Evolutionary conservation across 306 rosid genomes (phyloP), one percentile per base, ranked within the genome.

Genomic region (Vicia villosa): DNA sequence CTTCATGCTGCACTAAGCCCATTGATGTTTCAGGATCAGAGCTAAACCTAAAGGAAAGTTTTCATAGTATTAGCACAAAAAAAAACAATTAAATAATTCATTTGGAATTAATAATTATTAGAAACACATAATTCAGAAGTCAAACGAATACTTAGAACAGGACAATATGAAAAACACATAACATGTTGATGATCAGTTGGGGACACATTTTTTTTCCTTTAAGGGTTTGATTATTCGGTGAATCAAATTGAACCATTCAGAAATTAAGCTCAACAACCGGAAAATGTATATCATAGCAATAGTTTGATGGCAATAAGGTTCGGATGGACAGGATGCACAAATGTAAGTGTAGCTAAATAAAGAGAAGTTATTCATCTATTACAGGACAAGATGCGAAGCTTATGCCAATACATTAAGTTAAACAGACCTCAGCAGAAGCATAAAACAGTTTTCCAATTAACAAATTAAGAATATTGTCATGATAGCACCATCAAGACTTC

Each of bases 1-100:
- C 99, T 94, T 94, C 97, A 85, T 91, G 95, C 87, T 94, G 99
- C 88, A 94, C 99, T 64, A 94, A 84, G 65, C 99, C 99, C 88
- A 91, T 94, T 54, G 88, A 84, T 70, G 99, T 94, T 83, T 76
- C 82, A 58, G 77, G 80, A 78, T 82, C 86, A 74, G 83, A 77
- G 81, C 86, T 83, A 86, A 89, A 91, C 85, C 97, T 91, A 70
- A 49, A 77, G 59, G 52, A 80, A 72, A 74, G 78, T 74, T 57
- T 70, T 59, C 58, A 76, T n/a, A 26, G 61, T 42, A 80, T 81
- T 72, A 84, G 82, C 80, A 30, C 2, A 3, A 78, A 70, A 56
- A 43, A 51, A 56, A 75, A 74, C 43, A 77, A 62, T 74, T 11
- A 75, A 19, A 73, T 63, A 74, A 77, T 14, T 40, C 38, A 58